Percentiles rank a stretch among this genome's conserved stretches.
Evolutionary conservation across 2,329 filamentous ascomycete genomes (phyloP).

Genomic region (Neocatenulostroma microsporum): DNA sequence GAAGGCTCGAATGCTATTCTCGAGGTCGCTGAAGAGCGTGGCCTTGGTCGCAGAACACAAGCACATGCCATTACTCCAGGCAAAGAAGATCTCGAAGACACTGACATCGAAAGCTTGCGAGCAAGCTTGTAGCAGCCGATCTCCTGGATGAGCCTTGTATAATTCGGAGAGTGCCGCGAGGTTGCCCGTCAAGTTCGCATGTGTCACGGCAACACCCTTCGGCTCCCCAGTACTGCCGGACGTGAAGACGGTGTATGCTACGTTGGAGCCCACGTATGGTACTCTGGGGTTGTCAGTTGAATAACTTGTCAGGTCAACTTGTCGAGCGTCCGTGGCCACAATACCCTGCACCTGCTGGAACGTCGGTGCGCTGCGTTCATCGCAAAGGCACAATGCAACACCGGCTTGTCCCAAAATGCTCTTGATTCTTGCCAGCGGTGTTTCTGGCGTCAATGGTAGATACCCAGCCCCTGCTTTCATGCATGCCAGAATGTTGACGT

Average conservation of each 20-base stretch:
- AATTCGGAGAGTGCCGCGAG: slow-evolving; percentile 57
- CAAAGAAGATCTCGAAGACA: slow-evolving; percentile 83
- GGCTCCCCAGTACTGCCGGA: slow-evolving; percentile 74
- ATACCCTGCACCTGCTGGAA: slow-evolving; percentile 11
- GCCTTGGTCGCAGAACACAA: slow-evolving; percentile 70
- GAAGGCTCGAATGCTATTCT: slow-evolving; percentile 56
- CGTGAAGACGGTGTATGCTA: slow-evolving; percentile 72
- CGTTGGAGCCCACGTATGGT: slow-evolving; percentile 38
- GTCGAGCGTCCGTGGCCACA: slow-evolving; percentile 24
- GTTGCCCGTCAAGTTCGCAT: slow-evolving; percentile 68
- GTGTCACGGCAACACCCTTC: slow-evolving; percentile 72
- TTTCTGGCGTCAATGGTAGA: slow-evolving; percentile 68
- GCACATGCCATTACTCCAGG: slow-evolving; percentile 70
- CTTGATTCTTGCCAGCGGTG: slow-evolving; percentile 53
- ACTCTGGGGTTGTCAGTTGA: slow-evolving; percentile 32
- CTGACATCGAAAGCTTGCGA: slow-evolving; percentile 82
- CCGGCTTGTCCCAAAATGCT: slow-evolving; percentile 56
- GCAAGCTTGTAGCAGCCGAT: slow-evolving; percentile 70
- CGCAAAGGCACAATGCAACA: slow-evolving; percentile 42
- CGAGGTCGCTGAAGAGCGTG: slow-evolving; percentile 63
- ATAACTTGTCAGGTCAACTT: slow-evolving; percentile 26
- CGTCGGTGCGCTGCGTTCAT: slow-evolving; percentile 13
- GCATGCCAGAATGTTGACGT: slow-evolving; percentile 64
- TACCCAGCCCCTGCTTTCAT: slow-evolving; percentile 71
- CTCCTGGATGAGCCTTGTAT: slow-evolving; percentile 51